These are phyloP conservation scores for Mycothermus thermophilus DNA, from an alignment of 495 filamentous ascomycete genomes.

Conservation along the genomic window DNA sequence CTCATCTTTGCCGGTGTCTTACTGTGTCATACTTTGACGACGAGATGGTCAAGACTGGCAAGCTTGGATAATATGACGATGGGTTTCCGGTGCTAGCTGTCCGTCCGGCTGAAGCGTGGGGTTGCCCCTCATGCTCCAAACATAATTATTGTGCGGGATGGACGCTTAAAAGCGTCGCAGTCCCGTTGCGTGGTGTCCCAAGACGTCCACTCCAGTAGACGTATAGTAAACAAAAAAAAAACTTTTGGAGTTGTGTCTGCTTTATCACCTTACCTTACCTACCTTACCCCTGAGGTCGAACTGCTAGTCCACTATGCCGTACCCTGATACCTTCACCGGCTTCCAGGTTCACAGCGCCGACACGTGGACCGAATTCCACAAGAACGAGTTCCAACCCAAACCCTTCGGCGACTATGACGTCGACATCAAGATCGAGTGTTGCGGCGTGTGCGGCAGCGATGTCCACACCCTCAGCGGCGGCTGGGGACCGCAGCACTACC, in stretches of 20 bases:
- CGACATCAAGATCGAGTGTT: conserved; percentile 40
- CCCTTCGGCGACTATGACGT: conserved; percentile 46
- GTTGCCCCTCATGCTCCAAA: not conserved
- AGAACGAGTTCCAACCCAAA: conserved; percentile 43
- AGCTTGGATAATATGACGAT: conserved; percentile 7
- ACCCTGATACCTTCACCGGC: conserved; percentile 32
- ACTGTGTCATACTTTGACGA: too few species aligned
- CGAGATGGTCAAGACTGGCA: not conserved
- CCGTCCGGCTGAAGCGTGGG: not conserved
- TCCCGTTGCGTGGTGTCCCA: too few species aligned
- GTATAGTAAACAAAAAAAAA: too few species aligned
- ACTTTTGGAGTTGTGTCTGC: too few species aligned
- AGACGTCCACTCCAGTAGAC: too few species aligned
- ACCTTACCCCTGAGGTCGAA: too few species aligned
- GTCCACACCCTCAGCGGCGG: conserved; percentile 42
- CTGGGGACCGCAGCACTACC: conserved; percentile 41
- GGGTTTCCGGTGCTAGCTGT: conserved; percentile 1
- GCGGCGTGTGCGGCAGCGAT: conserved; percentile 46
- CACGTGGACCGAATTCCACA: conserved; percentile 40
- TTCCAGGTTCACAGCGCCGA: conserved; percentile 41
- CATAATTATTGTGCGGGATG: not conserved
- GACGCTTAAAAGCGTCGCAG: not conserved
- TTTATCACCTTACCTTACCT: not conserved
- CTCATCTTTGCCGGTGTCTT: too few species aligned
- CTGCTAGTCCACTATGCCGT: too few species aligned